Base-by-base conservation (phyloP, 73 alveolate species). In the Paramecium octaurelia region DNA sequence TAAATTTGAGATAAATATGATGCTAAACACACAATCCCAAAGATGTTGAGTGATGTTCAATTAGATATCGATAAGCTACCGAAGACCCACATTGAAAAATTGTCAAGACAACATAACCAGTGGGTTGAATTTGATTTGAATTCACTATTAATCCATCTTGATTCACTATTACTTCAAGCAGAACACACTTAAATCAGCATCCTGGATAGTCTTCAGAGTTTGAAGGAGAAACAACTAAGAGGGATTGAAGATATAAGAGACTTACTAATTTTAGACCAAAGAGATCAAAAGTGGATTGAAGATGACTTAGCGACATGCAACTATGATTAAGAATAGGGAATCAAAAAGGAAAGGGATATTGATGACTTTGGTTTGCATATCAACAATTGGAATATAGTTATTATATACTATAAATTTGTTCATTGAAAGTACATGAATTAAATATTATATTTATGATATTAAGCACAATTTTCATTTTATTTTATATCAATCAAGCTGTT, bases 321-420 rank as follows among this genome's bases (percentile, higher is more conserved):
- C 60, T 20, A 73, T 73, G 87, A 73, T 73, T 9, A 73, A 73
- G 24, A 73, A 73, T 73, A 73, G 87, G 16, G 87, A 73, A 73
- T 36, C 60, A 12, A 35, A 73, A 1, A 73, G 35, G 36, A 73
- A 73, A 73, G 87, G 60, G 18, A 73, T 73, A 20, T 73, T 73
- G 36, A 34, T 73, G 59, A 29, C 87, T 36, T 73, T 73, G 59
- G 59, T 73, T 23, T 73, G 87, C 38, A 73, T 73, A 35, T 73
- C 35, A 38, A 73, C 87, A 36, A 73, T 73, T 36, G 87, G 87
- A 31, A 73, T 35, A 20, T 34, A 29, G 38, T 73, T 9, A 73
- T 73, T 40, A 35, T 73, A 12, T 73, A 73, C 46, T 73, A 73
- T 73, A 73, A 73, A 73, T 73, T 73, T 38, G 84, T 64, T 64